phyloP scores from a whole-genome alignment of 148 eudicot species.

The Amaranthus cruentus region DNA sequence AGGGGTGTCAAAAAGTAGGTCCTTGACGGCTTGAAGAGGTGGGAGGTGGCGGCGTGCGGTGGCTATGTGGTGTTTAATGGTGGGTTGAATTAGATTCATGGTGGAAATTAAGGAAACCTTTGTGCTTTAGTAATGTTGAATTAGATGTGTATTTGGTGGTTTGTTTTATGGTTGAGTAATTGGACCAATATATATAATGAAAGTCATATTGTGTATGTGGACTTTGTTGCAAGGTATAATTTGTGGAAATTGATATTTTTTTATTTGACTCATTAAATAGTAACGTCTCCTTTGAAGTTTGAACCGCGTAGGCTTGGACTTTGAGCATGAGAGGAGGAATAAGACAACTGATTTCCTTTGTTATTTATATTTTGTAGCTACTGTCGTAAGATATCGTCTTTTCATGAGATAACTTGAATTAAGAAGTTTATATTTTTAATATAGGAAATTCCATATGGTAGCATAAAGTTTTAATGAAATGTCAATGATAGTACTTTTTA shows the following conservation, averaged over 20 bases:
- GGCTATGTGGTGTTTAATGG: conserved; percentile 15
- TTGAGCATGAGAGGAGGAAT: background rate
- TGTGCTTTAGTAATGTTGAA: background rate
- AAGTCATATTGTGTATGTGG: background rate
- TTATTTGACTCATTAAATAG: background rate
- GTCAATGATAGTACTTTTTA: too few relatives aligned
- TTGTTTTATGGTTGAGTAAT: background rate
- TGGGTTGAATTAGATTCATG: conserved; percentile 24
- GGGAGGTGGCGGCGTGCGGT: conserved; percentile 3
- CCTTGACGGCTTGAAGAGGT: conserved; percentile 5
- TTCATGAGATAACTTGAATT: background rate
- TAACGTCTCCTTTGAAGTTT: background rate
- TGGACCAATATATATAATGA: background rate
- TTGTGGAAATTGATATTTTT: background rate
- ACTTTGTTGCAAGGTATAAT: background rate
- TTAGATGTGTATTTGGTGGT: background rate
- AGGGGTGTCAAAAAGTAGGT: background rate
- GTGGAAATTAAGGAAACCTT: background rate
- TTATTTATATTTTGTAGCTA: too few relatives aligned
- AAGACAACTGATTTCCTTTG: too few relatives aligned
- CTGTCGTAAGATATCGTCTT: too few relatives aligned
- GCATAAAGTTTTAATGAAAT: too few relatives aligned
- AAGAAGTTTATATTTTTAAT: background rate
- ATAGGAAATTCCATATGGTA: too few relatives aligned
- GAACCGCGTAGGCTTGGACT: background rate